Conservation (phyloP, 352 stramenopile genomes). For the Phytophthora pluvialis region DNA sequence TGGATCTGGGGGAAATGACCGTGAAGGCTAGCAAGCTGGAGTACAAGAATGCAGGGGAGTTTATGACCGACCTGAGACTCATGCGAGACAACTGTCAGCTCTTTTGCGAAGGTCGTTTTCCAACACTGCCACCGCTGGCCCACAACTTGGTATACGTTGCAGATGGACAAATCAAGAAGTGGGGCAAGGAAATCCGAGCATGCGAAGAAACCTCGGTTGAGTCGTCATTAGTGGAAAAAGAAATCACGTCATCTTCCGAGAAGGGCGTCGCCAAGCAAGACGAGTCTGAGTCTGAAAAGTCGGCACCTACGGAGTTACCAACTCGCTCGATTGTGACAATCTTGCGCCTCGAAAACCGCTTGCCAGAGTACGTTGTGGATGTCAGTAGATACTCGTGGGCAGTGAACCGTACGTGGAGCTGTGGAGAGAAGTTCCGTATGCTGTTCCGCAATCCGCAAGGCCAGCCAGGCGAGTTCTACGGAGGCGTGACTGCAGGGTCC, state of each 20-base stretch:
- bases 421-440: slow-evolving; percentile 80
- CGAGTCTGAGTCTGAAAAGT: slow-evolving; percentile 1
- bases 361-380: slow-evolving; percentile 79
- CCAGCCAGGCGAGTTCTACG: slow-evolving; percentile 76
- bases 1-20: slow-evolving; percentile 71
- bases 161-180: slow-evolving; percentile 72
- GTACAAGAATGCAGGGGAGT: slow-evolving; percentile 59
- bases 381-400: slow-evolving; percentile 69
- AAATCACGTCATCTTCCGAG: not conserved
- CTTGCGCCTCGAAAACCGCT: slow-evolving; percentile 82
- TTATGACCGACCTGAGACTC: slow-evolving; percentile 73
- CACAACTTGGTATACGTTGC: slow-evolving; percentile 72
- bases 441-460: slow-evolving; percentile 78
- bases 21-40: slow-evolving; percentile 59
- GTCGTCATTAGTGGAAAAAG: slow-evolving; percentile 25
- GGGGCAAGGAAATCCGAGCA: slow-evolving; percentile 65
- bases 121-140: slow-evolving; percentile 74
- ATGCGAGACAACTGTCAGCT: slow-evolving; percentile 81
- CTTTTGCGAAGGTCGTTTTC: slow-evolving; percentile 84
- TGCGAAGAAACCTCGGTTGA: slow-evolving; percentile 45
- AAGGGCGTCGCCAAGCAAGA: slow-evolving; percentile 14
- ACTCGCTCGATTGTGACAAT: slow-evolving; percentile 58
- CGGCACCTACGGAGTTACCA: slow-evolving; percentile 11
- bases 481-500: slow-evolving; percentile 66
- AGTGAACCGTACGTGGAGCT: slow-evolving; percentile 60